These are phyloP conservation scores for Prunus salicina DNA, from an alignment of 306 rosid genomes.

Conservation along the genomic window DNA sequence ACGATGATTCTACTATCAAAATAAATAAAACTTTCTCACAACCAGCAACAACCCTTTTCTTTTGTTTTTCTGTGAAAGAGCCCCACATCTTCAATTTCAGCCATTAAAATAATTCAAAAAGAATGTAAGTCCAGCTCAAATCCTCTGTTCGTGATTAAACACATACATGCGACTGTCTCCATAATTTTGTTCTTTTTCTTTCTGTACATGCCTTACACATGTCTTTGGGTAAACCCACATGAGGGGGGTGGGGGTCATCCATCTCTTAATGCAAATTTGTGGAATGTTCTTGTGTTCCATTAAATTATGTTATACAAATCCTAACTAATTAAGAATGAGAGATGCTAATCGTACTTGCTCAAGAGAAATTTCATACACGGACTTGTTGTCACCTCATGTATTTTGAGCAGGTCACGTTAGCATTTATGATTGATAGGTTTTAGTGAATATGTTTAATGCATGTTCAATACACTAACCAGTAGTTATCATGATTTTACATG, in stretches of 20 bases:
- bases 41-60: not conserved
- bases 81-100: not conserved
- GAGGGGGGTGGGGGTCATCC: not conserved
- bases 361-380: no score
- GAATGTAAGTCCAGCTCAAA: constrained; percentile 14
- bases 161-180: not conserved
- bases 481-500: not conserved
- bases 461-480: not conserved
- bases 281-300: not conserved
- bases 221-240: not conserved
- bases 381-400: no score
- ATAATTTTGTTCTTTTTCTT: not conserved
- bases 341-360: no score
- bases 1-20: not conserved
- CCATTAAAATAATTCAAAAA: not conserved
- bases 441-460: not conserved
- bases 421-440: no score
- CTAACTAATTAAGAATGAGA: not conserved
- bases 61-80: not conserved
- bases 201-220: not conserved
- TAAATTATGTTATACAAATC: not conserved
- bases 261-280: not conserved
- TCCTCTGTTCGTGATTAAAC: not conserved
- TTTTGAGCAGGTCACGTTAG: no score
- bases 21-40: not conserved